Evolutionary conservation across 2,329 filamentous ascomycete species (phyloP).

Genomic region (Sarocladiaceae sp.): DNA sequence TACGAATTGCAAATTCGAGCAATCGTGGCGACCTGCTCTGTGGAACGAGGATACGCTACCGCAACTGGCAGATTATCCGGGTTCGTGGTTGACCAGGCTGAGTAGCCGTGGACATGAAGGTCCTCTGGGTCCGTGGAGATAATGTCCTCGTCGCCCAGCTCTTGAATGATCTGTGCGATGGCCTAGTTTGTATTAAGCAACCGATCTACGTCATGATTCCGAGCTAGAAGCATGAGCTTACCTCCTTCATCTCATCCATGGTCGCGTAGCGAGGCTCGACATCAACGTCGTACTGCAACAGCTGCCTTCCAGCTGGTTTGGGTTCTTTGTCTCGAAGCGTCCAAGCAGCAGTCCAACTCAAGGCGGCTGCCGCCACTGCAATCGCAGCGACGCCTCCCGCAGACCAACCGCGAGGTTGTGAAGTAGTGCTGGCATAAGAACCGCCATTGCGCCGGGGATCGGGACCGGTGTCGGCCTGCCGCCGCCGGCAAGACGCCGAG

Average conservation of each 20-base stretch:
- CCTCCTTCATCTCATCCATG: constrained; percentile 26
- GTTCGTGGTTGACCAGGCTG: constrained; percentile 62
- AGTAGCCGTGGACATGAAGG: constrained; percentile 59
- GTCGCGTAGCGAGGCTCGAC: constrained; percentile 30
- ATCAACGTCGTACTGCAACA: constrained; percentile 16
- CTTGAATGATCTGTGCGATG: constrained; percentile 48
- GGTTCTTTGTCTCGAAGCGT: not conserved
- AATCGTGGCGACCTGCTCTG: constrained; percentile 55
- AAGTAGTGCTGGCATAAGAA: not conserved
- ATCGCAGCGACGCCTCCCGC: constrained; percentile 10
- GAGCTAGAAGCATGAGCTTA: constrained; percentile 11
- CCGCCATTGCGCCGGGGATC: not conserved
- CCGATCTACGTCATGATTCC: not conserved
- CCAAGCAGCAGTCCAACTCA: not conserved
- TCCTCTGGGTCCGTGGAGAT: constrained; percentile 62
- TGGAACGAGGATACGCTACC: constrained; percentile 59
- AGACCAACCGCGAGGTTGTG: constrained; percentile 6
- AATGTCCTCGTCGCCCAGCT: constrained; percentile 46
- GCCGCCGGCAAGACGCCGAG: constrained; percentile 6
- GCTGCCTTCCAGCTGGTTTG: not conserved
- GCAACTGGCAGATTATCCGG: constrained; percentile 57
- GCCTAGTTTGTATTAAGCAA: constrained; percentile 36
- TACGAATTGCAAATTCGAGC: constrained; percentile 72
- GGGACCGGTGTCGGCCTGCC: not conserved
- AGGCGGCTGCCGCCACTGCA: constrained; percentile 4